Evolutionary conservation across 176 grass and related monocot genomes (phyloP).

Genomic region (Avena eriantha): DNA sequence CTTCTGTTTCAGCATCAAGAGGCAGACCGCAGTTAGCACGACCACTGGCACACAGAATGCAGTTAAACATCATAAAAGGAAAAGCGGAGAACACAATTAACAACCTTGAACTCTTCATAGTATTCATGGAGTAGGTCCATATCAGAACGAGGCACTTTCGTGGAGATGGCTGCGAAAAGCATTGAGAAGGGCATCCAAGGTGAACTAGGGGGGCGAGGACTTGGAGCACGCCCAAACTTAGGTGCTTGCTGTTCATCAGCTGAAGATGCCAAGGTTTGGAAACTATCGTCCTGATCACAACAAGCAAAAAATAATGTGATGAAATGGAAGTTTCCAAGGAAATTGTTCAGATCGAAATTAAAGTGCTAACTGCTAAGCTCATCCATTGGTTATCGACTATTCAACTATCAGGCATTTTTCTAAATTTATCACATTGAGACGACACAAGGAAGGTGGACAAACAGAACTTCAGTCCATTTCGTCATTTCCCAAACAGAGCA

Average conservation of each 20-base stretch:
- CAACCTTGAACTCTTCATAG: slow-evolving; percentile 85
- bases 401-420: slow-evolving; percentile 3
- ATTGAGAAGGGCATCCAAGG: slow-evolving; percentile 88
- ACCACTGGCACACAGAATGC: slow-evolving; percentile 4
- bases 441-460: background rate
- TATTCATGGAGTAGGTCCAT: slow-evolving; percentile 64
- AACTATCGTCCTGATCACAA: slow-evolving; percentile 37
- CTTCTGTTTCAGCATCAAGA: slow-evolving; percentile 53
- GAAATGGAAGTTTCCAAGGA: background rate
- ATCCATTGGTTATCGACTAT: background rate
- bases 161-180: slow-evolving; percentile 83
- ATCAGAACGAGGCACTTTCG: slow-evolving; percentile 65
- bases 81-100: background rate
- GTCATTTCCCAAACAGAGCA: slow-evolving; percentile 16
- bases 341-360: slow-evolving; percentile 26
- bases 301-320: slow-evolving; percentile 31
- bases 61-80: background rate
- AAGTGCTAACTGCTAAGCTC: background rate
- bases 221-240: slow-evolving; percentile 41
- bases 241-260: slow-evolving; percentile 30
- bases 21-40: slow-evolving; percentile 28
- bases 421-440: background rate
- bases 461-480: slow-evolving; percentile 19
- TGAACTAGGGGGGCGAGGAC: slow-evolving; percentile 48
- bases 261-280: slow-evolving; percentile 25